Conservation (phyloP, 2,329 filamentous ascomycete species). For the Phaeoacremonium minimum region DNA sequence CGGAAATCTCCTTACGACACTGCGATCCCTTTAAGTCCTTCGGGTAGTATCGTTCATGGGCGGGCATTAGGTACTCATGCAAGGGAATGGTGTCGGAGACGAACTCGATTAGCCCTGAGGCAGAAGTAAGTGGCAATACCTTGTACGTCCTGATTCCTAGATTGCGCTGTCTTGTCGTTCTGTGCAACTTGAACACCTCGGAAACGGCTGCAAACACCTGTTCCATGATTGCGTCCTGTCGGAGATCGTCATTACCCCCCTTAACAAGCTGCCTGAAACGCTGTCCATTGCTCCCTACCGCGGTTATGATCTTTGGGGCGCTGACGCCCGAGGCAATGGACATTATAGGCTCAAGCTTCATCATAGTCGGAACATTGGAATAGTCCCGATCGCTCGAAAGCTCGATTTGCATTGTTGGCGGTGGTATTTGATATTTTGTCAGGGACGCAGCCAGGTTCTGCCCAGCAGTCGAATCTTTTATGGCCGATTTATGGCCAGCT, state of each 20-base stretch:
- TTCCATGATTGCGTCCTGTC: conserved; percentile 98
- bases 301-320: conserved; percentile 88
- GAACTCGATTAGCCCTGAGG: conserved; percentile 93
- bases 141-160: conserved; percentile 95
- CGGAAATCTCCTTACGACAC: conserved; percentile 76
- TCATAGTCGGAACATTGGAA: conserved; percentile 67
- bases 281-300: conserved; percentile 70
- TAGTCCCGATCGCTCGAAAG: conserved; percentile 74
- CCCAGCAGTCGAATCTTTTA: conserved; percentile 18
- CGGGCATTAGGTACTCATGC: conserved; percentile 87
- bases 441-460: conserved; percentile 58
- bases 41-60: conserved; percentile 82
- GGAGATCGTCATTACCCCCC: conserved; percentile 90
- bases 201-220: conserved; percentile 98
- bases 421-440: conserved; percentile 67
- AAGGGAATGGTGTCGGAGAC: conserved; percentile 90
- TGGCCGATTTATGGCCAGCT: conserved; percentile 55
- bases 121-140: conserved; percentile 81
- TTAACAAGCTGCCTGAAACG: conserved; percentile 91
- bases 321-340: conserved; percentile 86
- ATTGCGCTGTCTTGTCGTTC: conserved; percentile 80
- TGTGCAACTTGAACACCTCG: conserved; percentile 79
- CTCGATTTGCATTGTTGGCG: conserved; percentile 82
- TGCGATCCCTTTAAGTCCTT: conserved; percentile 71
- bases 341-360: conserved; percentile 69